Percentiles rank a stretch among this genome's conserved stretches.
phyloP scores from a whole-genome alignment of 2,329 filamentous ascomycete species.

The Diplodia sapinea region DNA sequence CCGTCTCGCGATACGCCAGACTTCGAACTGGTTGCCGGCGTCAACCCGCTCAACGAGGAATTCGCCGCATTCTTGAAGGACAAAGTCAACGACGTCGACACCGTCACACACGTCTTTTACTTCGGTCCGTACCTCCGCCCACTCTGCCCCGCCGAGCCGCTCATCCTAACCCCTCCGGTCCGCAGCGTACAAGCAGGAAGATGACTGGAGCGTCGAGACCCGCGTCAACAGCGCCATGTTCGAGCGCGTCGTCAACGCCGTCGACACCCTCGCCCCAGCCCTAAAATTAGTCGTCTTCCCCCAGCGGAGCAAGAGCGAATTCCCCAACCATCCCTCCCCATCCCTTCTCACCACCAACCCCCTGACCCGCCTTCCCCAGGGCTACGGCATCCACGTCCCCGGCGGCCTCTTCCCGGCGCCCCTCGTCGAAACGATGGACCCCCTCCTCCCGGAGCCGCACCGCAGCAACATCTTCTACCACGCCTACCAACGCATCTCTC shows the following conservation, averaged over 20 bases:
- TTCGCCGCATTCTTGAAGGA: conserved; percentile 38
- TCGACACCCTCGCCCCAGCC: conserved; percentile 39
- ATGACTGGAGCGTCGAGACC: conserved; percentile 34
- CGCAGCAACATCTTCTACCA: conserved; percentile 10
- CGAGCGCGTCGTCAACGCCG: conserved; percentile 42
- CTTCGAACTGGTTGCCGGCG: conserved; percentile 43
- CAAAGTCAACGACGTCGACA: conserved; percentile 39
- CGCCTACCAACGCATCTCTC: not conserved
- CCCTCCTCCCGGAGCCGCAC: not conserved
- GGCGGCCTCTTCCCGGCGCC: conserved; percentile 42
- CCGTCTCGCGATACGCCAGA: conserved; percentile 32
- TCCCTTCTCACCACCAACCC: not conserved
- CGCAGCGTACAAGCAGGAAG: conserved; percentile 37
- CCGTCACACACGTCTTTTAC: conserved; percentile 48
- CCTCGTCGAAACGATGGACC: conserved; percentile 39
- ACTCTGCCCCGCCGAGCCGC: conserved; percentile 29
- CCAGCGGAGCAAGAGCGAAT: conserved; percentile 41
- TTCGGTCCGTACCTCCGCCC: conserved; percentile 38
- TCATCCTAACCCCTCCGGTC: not conserved
- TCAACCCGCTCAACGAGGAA: conserved; percentile 42
- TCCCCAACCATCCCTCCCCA: conserved; percentile 24
- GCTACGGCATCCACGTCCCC: conserved; percentile 37
- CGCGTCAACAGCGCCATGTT: conserved; percentile 44
- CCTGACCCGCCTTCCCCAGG: conserved; percentile 18
- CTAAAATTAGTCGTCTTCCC: conserved; percentile 45